Base-by-base conservation (phyloP, 495 filamentous ascomycete genomes). In the Neurospora sp. region DNA sequence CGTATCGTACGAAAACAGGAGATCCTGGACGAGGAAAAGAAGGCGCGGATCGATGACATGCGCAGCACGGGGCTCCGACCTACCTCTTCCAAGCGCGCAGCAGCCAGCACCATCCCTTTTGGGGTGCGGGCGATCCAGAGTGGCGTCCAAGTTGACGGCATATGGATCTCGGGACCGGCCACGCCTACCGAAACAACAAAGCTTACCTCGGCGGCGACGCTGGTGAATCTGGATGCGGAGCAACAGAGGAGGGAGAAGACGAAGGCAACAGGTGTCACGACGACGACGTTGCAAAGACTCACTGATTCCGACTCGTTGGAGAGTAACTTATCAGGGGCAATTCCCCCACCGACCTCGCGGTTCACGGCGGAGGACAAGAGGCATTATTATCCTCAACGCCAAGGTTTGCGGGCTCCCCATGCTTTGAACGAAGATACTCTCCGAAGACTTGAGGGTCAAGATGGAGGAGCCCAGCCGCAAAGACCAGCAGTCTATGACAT, bases 81-180 rank as follows among this genome's bases (percentile, higher is more conserved):
- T 65, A 65, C 22, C 53, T 77, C 81, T 14, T 70, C 74, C 27
- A 81, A 81, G 77, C 83, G 78, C 79, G 22, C 22, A 59, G 47
- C 47, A 65, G 80, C 78, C 76, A 85, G 88, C 71, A 89, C 93
- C 16, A 87, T 97, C 68, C 94, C 93, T 4, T 99, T 98, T 77
- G 96, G 96, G 35, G 89, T 97, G 39, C 89, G 92, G 76, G 94
- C 95, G 18, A 86, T 99, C 39, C 92, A 99, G 78, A 92, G 87
- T 74, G 94, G 94, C 14, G 85, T 97, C 31, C 88, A 93, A 76
- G 88, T 96, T 14, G 92, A 96, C 73, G 96, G 94, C 7, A 94
- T 98, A 69, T 97, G 93, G 89, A 91, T 94, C 35, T 95, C 93
- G 16, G 83, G 87, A 39, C 84, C 86, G 14, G 89, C 86, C 41